A percentile compares a stretch with the other conserved stretches of the same genome.
Evolutionary conservation across 495 filamentous ascomycete species (phyloP).

Genomic region (Sordaria brevicollis): DNA sequence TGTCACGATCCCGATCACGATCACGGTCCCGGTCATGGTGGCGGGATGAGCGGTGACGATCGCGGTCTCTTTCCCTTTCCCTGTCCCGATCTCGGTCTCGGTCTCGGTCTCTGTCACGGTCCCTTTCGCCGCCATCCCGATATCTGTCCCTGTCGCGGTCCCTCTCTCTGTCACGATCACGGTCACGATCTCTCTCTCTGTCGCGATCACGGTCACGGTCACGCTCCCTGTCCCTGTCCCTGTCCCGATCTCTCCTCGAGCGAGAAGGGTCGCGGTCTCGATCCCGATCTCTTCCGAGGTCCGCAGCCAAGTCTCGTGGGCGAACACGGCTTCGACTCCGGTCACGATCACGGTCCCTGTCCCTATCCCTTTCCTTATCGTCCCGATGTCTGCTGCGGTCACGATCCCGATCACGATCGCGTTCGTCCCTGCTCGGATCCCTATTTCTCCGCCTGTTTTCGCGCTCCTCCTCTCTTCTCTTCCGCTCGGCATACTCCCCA

Average conservation of each 20-base stretch:
- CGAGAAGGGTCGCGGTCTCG: constrained; percentile 5
- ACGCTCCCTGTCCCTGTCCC: constrained; percentile 5
- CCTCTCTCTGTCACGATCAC: constrained; percentile 11
- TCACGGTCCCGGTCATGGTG: constrained; percentile 11
- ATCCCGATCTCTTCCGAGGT: constrained; percentile 7
- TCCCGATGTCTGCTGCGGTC: background rate
- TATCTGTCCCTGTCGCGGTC: constrained; percentile 9
- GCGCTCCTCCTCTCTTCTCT: constrained; percentile 6
- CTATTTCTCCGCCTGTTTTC: constrained; percentile 4
- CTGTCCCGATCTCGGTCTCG: constrained; percentile 18
- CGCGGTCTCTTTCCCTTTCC: constrained; percentile 7
- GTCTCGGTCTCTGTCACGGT: constrained; percentile 8
- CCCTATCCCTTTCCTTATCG: background rate
- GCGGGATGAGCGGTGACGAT: constrained; percentile 9
- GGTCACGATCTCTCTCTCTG: constrained; percentile 9
- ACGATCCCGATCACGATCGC: constrained; percentile 13
- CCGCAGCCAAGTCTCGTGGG: constrained; percentile 1
- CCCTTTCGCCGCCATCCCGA: constrained; percentile 1
- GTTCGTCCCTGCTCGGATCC: constrained; percentile 3
- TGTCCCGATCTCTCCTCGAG: constrained; percentile 4
- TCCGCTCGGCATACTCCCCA: constrained; percentile 10
- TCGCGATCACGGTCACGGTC: constrained; percentile 4
- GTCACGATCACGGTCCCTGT: constrained; percentile 9
- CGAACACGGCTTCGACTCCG: constrained; percentile 4
- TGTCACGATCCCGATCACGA: constrained; percentile 15